Conservation (phyloP, 1,284 basidiomycete genomes). For the Irpex lacteus region DNA sequence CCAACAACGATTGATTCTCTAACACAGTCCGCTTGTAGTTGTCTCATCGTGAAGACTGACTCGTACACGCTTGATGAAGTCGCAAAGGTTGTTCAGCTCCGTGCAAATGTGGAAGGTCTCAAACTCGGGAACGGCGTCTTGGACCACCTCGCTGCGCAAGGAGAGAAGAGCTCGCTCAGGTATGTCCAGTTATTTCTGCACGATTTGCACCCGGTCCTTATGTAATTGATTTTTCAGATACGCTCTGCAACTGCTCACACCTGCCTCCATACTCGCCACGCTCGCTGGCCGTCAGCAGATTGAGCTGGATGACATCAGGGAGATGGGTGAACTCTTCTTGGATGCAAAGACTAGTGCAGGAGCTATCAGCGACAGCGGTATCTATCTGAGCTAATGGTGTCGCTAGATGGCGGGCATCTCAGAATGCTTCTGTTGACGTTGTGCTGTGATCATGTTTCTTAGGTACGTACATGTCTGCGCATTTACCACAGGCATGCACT, state of each 20-base stretch:
- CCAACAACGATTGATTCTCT: constrained; percentile 5
- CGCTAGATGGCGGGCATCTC: neutral
- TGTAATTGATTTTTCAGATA: constrained; percentile 51
- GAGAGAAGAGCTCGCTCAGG: constrained; percentile 83
- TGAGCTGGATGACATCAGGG: constrained; percentile 81
- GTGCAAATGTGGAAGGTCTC: constrained; percentile 86
- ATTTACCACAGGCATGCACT: too few relatives aligned
- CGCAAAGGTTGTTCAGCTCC: constrained; percentile 81
- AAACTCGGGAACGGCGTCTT: constrained; percentile 77
- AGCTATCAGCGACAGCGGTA: constrained; percentile 38
- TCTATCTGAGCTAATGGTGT: constrained; percentile 3
- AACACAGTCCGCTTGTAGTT: constrained; percentile 43
- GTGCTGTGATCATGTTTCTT: too few relatives aligned
- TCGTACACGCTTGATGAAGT: constrained; percentile 86
- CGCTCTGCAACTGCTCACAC: constrained; percentile 89
- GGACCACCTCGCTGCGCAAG: constrained; percentile 80
- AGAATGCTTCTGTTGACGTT: too few relatives aligned
- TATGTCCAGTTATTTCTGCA: constrained; percentile 32
- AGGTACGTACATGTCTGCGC: too few relatives aligned
- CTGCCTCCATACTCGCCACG: constrained; percentile 85
- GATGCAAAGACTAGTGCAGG: constrained; percentile 84
- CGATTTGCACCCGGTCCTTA: neutral
- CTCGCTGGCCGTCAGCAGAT: constrained; percentile 81
- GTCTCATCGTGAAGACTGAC: constrained; percentile 95
- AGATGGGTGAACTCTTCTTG: constrained; percentile 93